Base-by-base conservation (phyloP, 2,329 filamentous ascomycete species). In the Rugonectria rugulosa region DNA sequence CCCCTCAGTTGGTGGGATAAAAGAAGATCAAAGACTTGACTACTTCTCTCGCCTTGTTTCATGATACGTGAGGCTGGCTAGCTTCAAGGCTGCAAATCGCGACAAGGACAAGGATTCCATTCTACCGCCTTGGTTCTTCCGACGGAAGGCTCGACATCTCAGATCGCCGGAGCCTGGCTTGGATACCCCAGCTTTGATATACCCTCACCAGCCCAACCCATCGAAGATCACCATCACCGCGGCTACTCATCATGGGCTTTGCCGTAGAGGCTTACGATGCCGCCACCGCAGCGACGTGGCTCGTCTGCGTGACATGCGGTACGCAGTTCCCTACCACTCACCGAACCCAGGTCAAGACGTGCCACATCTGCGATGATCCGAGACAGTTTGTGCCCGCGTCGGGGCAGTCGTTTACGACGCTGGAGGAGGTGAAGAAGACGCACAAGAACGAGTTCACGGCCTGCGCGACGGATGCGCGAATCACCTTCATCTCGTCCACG, bases 321-420 rank as follows among this genome's bases (percentile, higher is more conserved):
- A 90, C 88, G 0, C 89, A 92, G 67, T 91, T 70, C 52, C 66
- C 72, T 19, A 66, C 68, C 4, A 21, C 79, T 0, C 78, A 85
- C 57, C 74, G 75, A 34, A 59, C 72, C 11, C 66, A 77, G 23
- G 74, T 86, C 37, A 79, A 74, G 49, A 81, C 77, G 5, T 92
- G 89, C 73, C 81, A 82, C 54, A 89, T 92, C 60, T 92, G 89
- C 73, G 88, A 91, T 70, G 88, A 91, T 70, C 80, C 88, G 1
- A 82, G 89, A 5, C 88, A 92, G 72, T 92, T 82, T 67, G 85
- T 90, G 0, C 88, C 88, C 0, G 57, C 67, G 0, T 66, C 70
- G 2, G 70, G 72, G 1, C 89, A 92, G 74, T 72, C 77, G 19
- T 92, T 90, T 76, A 88, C 85, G 0, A 86, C 81, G 1, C 79